phyloP scores from a whole-genome alignment of 2,329 filamentous ascomycete species.

The Nannizziopsis arthrosporioides region DNA sequence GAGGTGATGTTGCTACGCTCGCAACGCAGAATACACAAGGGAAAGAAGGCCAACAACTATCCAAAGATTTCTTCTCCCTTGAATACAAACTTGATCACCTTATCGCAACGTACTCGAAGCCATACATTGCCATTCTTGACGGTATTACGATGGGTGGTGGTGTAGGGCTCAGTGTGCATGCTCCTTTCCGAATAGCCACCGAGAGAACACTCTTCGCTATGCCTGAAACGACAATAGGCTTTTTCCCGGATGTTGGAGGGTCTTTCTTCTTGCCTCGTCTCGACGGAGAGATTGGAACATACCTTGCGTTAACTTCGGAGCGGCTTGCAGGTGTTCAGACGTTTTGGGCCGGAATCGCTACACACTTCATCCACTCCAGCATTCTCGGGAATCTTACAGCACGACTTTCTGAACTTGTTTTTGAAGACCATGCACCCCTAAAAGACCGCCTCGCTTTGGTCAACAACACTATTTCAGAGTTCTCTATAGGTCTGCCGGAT shows the following conservation, averaged over 20 bases:
- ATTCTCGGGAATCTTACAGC: conserved; percentile 68
- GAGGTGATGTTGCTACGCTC: conserved; percentile 76
- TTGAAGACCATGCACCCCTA: conserved; percentile 61
- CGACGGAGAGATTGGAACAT: conserved; percentile 76
- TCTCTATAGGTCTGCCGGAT: conserved; percentile 69
- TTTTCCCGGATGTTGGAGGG: conserved; percentile 95
- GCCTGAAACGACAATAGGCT: conserved; percentile 96
- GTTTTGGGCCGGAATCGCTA: conserved; percentile 84
- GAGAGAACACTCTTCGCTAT: conserved; percentile 94
- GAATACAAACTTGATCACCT: conserved; percentile 96
- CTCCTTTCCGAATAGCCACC: conserved; percentile 90
- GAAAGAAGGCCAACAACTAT: conserved; percentile 57
- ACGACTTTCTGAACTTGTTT: conserved; percentile 77
- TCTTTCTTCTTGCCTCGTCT: conserved; percentile 91
- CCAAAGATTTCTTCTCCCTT: conserved; percentile 75
- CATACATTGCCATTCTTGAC: conserved; percentile 91
- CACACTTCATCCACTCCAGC: conserved; percentile 90
- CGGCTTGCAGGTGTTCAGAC: conserved; percentile 69
- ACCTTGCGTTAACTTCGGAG: conserved; percentile 84
- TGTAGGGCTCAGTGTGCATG: conserved; percentile 86
- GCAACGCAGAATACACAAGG: conserved; percentile 59
- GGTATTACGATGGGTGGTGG: conserved; percentile 98
- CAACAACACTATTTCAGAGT: conserved; percentile 84
- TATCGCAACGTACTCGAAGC: conserved; percentile 87
- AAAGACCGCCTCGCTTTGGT: conserved; percentile 57